A percentile compares a stretch with the other conserved stretches of the same genome.
phyloP scores from a whole-genome alignment of 2,329 filamentous ascomycete species.

The Neophaeococcomyces mojaviensis region DNA sequence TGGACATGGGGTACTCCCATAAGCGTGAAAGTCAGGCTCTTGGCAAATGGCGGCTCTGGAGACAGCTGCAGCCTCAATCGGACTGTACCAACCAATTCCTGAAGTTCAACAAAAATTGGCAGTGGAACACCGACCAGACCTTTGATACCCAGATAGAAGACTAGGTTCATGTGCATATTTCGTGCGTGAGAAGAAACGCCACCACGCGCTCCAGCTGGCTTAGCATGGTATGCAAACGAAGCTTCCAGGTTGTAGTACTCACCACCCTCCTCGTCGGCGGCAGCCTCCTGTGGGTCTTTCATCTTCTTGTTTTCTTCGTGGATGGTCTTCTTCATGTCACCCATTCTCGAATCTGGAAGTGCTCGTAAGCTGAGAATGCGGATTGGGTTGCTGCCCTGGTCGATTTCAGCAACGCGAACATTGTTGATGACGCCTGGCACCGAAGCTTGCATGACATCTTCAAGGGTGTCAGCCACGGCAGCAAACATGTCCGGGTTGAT shows the following conservation, averaged over 20 bases:
- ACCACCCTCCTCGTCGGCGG: slow-evolving; percentile 81
- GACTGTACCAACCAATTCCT: slow-evolving; percentile 80
- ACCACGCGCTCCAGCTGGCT: slow-evolving; percentile 52
- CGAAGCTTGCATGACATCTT: slow-evolving; percentile 95
- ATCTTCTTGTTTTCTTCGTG: slow-evolving; percentile 69
- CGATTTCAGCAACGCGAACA: slow-evolving; percentile 89
- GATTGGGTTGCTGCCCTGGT: slow-evolving; percentile 84
- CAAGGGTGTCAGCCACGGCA: slow-evolving; percentile 82
- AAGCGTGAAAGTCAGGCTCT: slow-evolving; percentile 83
- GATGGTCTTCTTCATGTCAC: slow-evolving; percentile 73
- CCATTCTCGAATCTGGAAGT: slow-evolving; percentile 72
- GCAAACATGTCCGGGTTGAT: slow-evolving; percentile 94
- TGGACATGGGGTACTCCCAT: slow-evolving; percentile 89
- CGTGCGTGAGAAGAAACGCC: slow-evolving; percentile 72
- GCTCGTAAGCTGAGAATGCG: slow-evolving; percentile 81
- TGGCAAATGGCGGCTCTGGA: slow-evolving; percentile 85
- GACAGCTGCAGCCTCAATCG: slow-evolving; percentile 76
- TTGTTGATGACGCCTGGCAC: slow-evolving; percentile 88
- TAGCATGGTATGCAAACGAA: slow-evolving; percentile 83
- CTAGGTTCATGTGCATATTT: slow-evolving; percentile 94
- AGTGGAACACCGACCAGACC: slow-evolving; percentile 83
- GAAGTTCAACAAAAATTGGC: slow-evolving; percentile 83
- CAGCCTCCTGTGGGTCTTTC: slow-evolving; percentile 79
- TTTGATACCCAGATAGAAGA: slow-evolving; percentile 87
- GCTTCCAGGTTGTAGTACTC: slow-evolving; percentile 90